These are phyloP conservation scores for Vitis hybrid DNA, from an alignment of 177 flowering plant genomes.

Conservation along the genomic window DNA sequence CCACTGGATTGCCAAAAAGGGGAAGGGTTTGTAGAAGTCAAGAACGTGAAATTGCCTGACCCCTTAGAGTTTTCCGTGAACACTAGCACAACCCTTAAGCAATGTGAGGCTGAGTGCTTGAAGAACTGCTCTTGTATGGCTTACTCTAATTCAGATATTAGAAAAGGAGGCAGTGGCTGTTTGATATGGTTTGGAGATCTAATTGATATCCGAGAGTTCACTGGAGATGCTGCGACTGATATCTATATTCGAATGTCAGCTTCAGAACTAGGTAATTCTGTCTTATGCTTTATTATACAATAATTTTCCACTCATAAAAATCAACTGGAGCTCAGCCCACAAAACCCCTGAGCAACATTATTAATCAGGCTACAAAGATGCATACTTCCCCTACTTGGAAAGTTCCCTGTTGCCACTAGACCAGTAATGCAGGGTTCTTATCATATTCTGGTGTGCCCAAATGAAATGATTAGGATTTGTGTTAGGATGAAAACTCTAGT, in stretches of 20 bases:
- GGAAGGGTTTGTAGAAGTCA: constrained; percentile 17
- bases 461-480: too few relatives aligned
- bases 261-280: constrained; percentile 20
- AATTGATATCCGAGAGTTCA: constrained; percentile 15
- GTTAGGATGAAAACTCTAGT: too few relatives aligned
- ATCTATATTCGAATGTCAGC: constrained; percentile 18
- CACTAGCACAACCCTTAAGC: constrained; percentile 11
- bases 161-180: constrained; percentile 19
- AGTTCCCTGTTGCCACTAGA: too few relatives aligned
- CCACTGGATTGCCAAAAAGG: constrained; percentile 11
- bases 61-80: constrained; percentile 15
- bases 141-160: constrained; percentile 14
- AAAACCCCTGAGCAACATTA: too few relatives aligned
- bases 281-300: not conserved
- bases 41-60: constrained; percentile 23
- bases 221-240: constrained; percentile 7
- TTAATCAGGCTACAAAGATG: too few relatives aligned
- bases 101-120: constrained; percentile 20
- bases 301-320: too few relatives aligned
- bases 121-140: constrained; percentile 29
- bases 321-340: too few relatives aligned
- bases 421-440: too few relatives aligned
- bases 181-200: constrained; percentile 27
- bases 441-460: too few relatives aligned
- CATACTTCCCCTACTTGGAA: too few relatives aligned